phyloP scores from a whole-genome alignment of 495 filamentous ascomycete genomes.

The Hyaloscypha bicolor region DNA sequence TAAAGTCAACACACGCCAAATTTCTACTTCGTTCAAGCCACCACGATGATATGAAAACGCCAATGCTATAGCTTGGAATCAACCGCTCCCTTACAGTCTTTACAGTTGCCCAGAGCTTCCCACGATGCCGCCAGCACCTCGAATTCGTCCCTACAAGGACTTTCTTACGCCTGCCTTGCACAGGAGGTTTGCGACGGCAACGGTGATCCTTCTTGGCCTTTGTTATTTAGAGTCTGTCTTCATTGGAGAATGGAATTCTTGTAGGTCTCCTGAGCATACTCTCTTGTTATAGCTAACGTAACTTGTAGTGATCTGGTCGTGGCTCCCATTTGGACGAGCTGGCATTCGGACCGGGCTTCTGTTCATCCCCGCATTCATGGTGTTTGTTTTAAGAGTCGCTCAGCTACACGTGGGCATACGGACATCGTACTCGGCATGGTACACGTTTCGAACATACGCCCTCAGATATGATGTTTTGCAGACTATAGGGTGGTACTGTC shows the following conservation, averaged over 20 bases:
- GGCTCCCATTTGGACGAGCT: slow-evolving; percentile 79
- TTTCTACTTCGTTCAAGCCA: slow-evolving; percentile 4
- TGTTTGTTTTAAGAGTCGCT: slow-evolving; percentile 78
- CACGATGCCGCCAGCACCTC: slow-evolving; percentile 25
- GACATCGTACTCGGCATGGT: slow-evolving; percentile 66
- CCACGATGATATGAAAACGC: slow-evolving; percentile 8
- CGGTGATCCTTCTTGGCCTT: slow-evolving; percentile 61
- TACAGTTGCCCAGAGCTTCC: slow-evolving; percentile 18
- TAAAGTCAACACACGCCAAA: slow-evolving; percentile 20
- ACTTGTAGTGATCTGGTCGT: slow-evolving; percentile 72
- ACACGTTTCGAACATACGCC: slow-evolving; percentile 59
- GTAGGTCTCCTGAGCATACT: slow-evolving; percentile 40
- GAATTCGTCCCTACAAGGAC: slow-evolving; percentile 55
- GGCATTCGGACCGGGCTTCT: slow-evolving; percentile 78
- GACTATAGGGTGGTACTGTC: slow-evolving; percentile 69
- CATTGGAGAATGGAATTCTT: slow-evolving; percentile 69
- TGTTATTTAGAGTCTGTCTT: slow-evolving; percentile 76
- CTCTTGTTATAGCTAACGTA: slow-evolving; percentile 17
- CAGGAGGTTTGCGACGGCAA: slow-evolving; percentile 78
- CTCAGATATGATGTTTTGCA: slow-evolving; percentile 62
- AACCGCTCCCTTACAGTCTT: slow-evolving; percentile 17
- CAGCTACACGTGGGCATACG: slow-evolving; percentile 78
- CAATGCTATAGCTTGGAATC: slow-evolving; percentile 6
- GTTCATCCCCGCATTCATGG: slow-evolving; percentile 67
- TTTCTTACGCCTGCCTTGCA: slow-evolving; percentile 90